Evolutionary conservation across 176 grass and related monocot species (phyloP).

Genomic region (Carex scoparia): DNA sequence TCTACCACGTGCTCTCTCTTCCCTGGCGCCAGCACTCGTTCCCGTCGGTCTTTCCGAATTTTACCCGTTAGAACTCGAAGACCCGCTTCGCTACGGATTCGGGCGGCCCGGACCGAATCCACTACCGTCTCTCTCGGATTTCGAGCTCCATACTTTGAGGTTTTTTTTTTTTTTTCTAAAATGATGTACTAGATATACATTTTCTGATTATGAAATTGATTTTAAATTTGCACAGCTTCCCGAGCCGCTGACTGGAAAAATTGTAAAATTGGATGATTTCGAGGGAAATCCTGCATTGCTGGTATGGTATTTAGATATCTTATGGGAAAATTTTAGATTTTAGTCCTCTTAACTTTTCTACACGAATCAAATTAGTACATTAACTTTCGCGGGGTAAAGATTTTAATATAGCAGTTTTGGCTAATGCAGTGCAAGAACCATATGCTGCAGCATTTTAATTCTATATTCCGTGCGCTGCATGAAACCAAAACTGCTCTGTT

Average conservation of each 20-base stretch:
- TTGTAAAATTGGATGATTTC: constrained; percentile 82
- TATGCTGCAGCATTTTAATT: too few species aligned
- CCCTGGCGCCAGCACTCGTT: not conserved
- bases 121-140: constrained; percentile 34
- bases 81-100: constrained; percentile 32
- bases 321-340: not conserved
- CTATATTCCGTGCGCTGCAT: too few species aligned
- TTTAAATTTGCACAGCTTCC: constrained; percentile 42
- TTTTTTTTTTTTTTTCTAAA: not conserved
- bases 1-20: not conserved
- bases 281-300: constrained; percentile 60
- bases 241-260: constrained; percentile 66
- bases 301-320: constrained; percentile 31
- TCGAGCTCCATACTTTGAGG: constrained; percentile 61
- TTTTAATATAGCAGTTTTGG: too few species aligned
- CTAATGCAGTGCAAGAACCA: too few species aligned
- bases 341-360: too few species aligned
- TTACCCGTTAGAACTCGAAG: not conserved
- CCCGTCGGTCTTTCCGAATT: not conserved
- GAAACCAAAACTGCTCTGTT: too few species aligned
- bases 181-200: not conserved
- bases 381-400: too few species aligned
- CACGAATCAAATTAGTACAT: too few species aligned
- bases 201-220: not conserved
- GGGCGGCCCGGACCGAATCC: constrained; percentile 50